Percentiles rank a stretch among this genome's conserved stretches.
Conservation (phyloP, 805 yeast genomes). For the Metschnikowia colocasiae region DNA sequence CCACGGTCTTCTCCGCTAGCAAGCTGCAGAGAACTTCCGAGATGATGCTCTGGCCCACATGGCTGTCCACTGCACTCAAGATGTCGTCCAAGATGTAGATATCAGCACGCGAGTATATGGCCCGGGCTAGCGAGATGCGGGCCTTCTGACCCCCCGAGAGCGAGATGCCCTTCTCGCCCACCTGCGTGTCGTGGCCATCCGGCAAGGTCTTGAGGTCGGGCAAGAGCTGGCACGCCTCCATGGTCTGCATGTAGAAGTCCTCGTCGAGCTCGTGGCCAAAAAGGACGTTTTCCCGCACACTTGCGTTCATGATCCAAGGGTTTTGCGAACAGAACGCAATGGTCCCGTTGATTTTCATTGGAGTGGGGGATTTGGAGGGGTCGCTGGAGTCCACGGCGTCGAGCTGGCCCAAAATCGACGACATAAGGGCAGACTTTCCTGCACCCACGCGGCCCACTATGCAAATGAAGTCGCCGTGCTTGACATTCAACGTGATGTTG, state of each 20-base stretch:
- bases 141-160: constrained; percentile 44
- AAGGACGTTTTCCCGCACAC: constrained; percentile 38
- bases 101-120: constrained; percentile 40
- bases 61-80: constrained; percentile 43
- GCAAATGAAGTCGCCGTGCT: constrained; percentile 16
- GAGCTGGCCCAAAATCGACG: constrained; percentile 16
- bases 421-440: constrained; percentile 16
- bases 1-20: constrained; percentile 19
- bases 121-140: constrained; percentile 39
- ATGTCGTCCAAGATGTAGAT: constrained; percentile 39
- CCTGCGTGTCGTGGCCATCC: constrained; percentile 40
- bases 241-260: constrained; percentile 29
- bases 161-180: constrained; percentile 44
- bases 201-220: constrained; percentile 35
- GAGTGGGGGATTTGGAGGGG: constrained; percentile 5
- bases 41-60: constrained; percentile 37
- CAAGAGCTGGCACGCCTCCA: constrained; percentile 36
- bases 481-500: constrained; percentile 7
- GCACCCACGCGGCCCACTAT: constrained; percentile 18
- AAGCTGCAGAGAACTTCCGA: constrained; percentile 32
- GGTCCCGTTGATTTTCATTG: constrained; percentile 27
- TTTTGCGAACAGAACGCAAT: constrained; percentile 40
- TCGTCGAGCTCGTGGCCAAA: constrained; percentile 35
- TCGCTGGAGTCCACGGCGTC: constrained; percentile 12
- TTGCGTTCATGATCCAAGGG: constrained; percentile 41